Percentiles rank a stretch among this genome's conserved stretches.
phyloP scores from a whole-genome alignment of 2,329 filamentous ascomycete genomes.

The Phialocephala subalpina region DNA sequence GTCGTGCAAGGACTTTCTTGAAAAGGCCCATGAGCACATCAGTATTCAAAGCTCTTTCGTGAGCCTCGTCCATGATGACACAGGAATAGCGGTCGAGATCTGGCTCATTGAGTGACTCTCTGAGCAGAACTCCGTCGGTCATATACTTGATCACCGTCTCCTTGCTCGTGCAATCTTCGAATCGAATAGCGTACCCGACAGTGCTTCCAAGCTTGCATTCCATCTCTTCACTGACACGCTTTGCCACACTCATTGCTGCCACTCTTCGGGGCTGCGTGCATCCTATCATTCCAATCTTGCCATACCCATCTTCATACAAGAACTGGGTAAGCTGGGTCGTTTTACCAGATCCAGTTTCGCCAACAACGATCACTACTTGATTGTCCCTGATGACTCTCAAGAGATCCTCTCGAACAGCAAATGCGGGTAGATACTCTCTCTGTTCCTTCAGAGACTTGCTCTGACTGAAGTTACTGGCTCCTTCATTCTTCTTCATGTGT shows the following conservation, averaged over 20 bases:
- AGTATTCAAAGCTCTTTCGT: conserved; percentile 95
- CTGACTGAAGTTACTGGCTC: conserved; percentile 90
- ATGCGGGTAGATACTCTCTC: conserved; percentile 91
- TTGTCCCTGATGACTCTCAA: conserved; percentile 94
- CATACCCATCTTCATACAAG: conserved; percentile 93
- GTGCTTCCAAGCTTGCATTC: conserved; percentile 86
- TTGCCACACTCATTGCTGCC: conserved; percentile 98
- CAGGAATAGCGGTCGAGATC: conserved; percentile 97
- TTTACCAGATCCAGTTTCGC: conserved; percentile 96
- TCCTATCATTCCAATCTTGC: conserved; percentile 86
- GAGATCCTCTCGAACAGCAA: conserved; percentile 93
- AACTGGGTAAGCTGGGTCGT: conserved; percentile 98
- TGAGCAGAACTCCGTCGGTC: conserved; percentile 94
- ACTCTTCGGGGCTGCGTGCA: conserved; percentile 97
- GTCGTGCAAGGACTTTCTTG: conserved; percentile 92
- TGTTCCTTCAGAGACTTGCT: conserved; percentile 92
- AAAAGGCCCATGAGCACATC: conserved; percentile 97
- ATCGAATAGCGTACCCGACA: conserved; percentile 97
- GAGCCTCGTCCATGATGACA: conserved; percentile 99
- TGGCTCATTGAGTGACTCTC: conserved; percentile 91
- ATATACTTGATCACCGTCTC: conserved; percentile 98
- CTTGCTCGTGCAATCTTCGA: conserved; percentile 96
- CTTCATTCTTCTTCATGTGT: conserved; percentile 87
- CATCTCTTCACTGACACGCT: conserved; percentile 99
- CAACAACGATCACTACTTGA: conserved; percentile 95